Percentiles rank a stretch among this genome's conserved stretches.
Conservation (phyloP, 768 basidiomycete species). For the Boletellus sp. region DNA sequence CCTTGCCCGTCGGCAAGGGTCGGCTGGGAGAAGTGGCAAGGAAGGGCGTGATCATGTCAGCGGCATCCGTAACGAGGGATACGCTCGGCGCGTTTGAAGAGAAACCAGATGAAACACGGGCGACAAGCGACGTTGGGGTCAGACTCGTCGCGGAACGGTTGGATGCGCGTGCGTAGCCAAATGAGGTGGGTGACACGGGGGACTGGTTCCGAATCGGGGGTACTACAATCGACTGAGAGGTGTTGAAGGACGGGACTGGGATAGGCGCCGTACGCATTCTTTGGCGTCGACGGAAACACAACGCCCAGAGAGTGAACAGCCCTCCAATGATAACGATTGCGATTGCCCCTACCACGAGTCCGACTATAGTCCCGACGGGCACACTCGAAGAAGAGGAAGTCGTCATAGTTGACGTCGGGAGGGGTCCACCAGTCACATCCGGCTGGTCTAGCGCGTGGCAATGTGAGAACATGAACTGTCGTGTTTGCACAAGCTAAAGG, state of each 20-base stretch:
- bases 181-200: neutral
- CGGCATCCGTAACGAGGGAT: constrained; percentile 12
- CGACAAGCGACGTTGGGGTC: neutral
- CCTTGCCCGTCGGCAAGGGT: neutral
- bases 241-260: neutral
- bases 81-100: neutral
- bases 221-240: neutral
- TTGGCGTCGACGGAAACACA: constrained; percentile 12
- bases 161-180: neutral
- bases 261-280: neutral
- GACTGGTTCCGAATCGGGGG: neutral
- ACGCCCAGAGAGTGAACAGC: constrained; percentile 8
- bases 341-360: constrained; percentile 21
- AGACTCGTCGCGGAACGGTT: constrained; percentile 13
- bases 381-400: constrained; percentile 5
- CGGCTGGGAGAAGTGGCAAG: constrained; percentile 4
- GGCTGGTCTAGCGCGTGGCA: constrained; percentile 1
- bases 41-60: constrained; percentile 25
- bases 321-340: constrained; percentile 12
- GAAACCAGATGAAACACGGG: neutral
- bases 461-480: neutral
- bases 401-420: constrained; percentile 3
- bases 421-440: constrained; percentile 17
- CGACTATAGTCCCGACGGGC: constrained; percentile 16
- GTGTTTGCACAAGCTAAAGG: neutral